Evolutionary conservation across 768 basidiomycete genomes (phyloP).

Genomic region (Pleurotus sapidus): DNA sequence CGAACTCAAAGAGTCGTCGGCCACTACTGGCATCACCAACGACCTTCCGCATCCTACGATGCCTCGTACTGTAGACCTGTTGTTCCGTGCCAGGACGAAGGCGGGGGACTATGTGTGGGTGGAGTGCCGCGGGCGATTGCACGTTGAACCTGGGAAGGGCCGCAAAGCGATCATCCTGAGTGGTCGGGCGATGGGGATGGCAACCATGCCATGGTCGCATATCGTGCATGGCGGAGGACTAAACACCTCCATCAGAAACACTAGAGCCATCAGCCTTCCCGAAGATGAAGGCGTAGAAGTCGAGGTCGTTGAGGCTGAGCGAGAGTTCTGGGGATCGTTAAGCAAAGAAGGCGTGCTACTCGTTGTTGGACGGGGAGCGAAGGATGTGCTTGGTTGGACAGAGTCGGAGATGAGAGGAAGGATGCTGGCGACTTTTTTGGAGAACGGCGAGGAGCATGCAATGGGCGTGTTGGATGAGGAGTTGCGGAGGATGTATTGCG

Average conservation of each 20-base stretch:
- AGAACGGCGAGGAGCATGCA: constrained; percentile 19
- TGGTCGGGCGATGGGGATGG: constrained; percentile 72
- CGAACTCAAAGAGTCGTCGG: constrained; percentile 77
- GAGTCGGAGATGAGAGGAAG: constrained; percentile 51
- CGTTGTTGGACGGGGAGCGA: constrained; percentile 44
- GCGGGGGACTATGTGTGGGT: constrained; percentile 76
- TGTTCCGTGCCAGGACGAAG: constrained; percentile 81
- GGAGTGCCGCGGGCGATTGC: constrained; percentile 84
- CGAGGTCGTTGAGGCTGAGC: constrained; percentile 5
- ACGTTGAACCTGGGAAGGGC: constrained; percentile 92
- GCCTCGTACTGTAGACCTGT: constrained; percentile 71
- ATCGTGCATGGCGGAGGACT: constrained; percentile 52
- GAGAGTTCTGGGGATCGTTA: constrained; percentile 56
- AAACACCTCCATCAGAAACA: constrained; percentile 12
- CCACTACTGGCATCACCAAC: constrained; percentile 12
- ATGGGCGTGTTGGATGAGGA: constrained; percentile 17
- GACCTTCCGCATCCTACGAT: constrained; percentile 10
- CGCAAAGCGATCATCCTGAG: constrained; percentile 92
- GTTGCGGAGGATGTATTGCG: constrained; percentile 22
- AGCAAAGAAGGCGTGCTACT: constrained; percentile 45
- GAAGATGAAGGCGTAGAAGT: not conserved
- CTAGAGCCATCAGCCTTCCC: constrained; percentile 4
- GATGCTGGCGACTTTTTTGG: constrained; percentile 36
- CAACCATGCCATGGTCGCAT: constrained; percentile 56
- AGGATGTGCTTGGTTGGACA: constrained; percentile 67